Percentiles rank a stretch among this genome's conserved stretches.
phyloP scores from a whole-genome alignment of 192 early-diverging fungal species.

The Entrophospora sp. region DNA sequence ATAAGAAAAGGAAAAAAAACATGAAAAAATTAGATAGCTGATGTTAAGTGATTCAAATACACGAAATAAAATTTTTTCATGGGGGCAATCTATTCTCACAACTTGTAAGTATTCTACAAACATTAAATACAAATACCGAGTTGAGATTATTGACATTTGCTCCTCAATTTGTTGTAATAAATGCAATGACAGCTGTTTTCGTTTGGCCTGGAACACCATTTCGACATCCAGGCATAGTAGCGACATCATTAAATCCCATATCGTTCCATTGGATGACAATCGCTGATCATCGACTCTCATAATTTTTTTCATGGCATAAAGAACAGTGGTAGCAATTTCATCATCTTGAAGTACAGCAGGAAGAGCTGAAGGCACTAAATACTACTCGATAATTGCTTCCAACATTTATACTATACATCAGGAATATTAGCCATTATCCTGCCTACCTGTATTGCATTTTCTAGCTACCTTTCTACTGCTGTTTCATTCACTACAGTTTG shows the following conservation, averaged over 20 bases:
- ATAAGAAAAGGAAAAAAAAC: background rate
- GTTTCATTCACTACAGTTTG: background rate
- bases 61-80: background rate
- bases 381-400: background rate
- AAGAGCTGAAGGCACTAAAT: background rate
- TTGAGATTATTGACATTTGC: background rate
- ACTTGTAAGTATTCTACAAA: background rate
- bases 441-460: slow-evolving; percentile 4
- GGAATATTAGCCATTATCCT: background rate
- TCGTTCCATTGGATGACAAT: slow-evolving; percentile 6
- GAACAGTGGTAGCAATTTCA: background rate
- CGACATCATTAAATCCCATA: slow-evolving; percentile 1
- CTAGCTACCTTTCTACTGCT: background rate
- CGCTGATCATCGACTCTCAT: background rate
- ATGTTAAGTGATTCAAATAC: background rate
- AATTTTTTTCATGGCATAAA: background rate
- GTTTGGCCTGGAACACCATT: slow-evolving; percentile 6
- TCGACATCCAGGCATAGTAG: background rate
- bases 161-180: background rate
- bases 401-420: background rate
- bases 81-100: background rate
- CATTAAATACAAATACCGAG: background rate
- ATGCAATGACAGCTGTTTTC: background rate
- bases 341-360: slow-evolving; percentile 14
- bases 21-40: background rate